Base-by-base conservation (phyloP, 768 basidiomycete genomes). In the Phanerochaete sordida region DNA sequence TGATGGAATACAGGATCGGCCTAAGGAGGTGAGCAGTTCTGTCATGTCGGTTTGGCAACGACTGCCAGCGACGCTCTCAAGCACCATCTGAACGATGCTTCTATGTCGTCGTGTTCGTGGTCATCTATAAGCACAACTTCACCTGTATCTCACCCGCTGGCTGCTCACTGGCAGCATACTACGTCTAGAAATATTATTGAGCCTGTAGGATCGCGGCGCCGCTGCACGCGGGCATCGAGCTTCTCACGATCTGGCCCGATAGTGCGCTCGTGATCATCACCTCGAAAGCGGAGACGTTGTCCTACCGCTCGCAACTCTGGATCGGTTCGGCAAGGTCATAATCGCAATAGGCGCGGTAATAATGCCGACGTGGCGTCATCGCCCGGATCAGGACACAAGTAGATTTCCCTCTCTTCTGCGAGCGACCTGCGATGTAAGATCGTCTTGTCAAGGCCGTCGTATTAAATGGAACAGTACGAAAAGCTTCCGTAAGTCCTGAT, bases 121-220 rank as follows among this genome's bases (percentile, higher is more conserved):
- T 58, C 15, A 58, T 57, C 37, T 62, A 56, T 58, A 44, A 19
- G 52, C 37, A 2, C 23, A n/a, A n/a, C n/a, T n/a, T n/a, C 2
- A 3, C 5, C n/a, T n/a, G n/a, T n/a, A n/a, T n/a, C n/a, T n/a
- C n/a, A n/a, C n/a, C n/a, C n/a, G n/a, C n/a, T n/a, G n/a, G n/a
- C n/a, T n/a, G n/a, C n/a, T n/a, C n/a, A n/a, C n/a, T n/a, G n/a
- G n/a, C n/a, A n/a, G 6, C 65, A 75, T 76, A 76, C 60, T 80
- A 76, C 61, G 63, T 75, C 6, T 76, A 76, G 1, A 72, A 76
- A 9, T 81, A 76, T 64, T 80, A 77, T 61, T 79, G 80, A 62
- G 77, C 78, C 27, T 51, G 50, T 1, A 74, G 73, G 61, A 71
- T 71, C 56, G 69, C 64, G 6, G 65, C 70, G 6, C 70, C 81